A percentile compares a stretch with the other conserved stretches of the same genome.
These are phyloP conservation scores for Citrus medica DNA, from an alignment of 345 rosid species.

Conservation along the genomic window DNA sequence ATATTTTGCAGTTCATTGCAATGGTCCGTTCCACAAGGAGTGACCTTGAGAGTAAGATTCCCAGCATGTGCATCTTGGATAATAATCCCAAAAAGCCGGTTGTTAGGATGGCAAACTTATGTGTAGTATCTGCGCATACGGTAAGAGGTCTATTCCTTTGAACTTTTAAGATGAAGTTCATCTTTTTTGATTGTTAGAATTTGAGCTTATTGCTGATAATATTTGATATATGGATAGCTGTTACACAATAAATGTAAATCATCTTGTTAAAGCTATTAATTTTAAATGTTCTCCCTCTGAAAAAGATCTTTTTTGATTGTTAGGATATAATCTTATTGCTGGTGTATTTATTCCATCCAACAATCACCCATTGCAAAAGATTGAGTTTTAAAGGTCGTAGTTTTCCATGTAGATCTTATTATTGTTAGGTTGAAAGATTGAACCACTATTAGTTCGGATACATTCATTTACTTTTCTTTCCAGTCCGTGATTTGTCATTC, in stretches of 20 bases:
- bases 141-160: constrained; percentile 35
- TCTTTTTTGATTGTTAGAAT: no score
- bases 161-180: background rate
- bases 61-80: constrained; percentile 77
- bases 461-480: background rate
- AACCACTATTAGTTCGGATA: background rate
- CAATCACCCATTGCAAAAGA: background rate
- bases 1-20: constrained; percentile 59
- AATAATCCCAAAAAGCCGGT: constrained; percentile 84
- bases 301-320: background rate
- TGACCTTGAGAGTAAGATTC: constrained; percentile 80
- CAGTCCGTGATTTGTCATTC: background rate
- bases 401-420: background rate
- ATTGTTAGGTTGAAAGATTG: background rate
- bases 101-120: constrained; percentile 96
- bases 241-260: background rate
- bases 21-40: constrained; percentile 45
- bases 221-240: background rate
- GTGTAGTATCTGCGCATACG: constrained; percentile 84
- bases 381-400: background rate
- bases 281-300: background rate
- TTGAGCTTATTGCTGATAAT: background rate
- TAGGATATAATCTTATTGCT: background rate
- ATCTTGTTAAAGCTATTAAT: background rate
- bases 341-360: background rate